A percentile compares a stretch with the other conserved stretches of the same genome.
Evolutionary conservation across 768 basidiomycete species (phyloP).

Genomic region (Candolleomyces eurysporus): DNA sequence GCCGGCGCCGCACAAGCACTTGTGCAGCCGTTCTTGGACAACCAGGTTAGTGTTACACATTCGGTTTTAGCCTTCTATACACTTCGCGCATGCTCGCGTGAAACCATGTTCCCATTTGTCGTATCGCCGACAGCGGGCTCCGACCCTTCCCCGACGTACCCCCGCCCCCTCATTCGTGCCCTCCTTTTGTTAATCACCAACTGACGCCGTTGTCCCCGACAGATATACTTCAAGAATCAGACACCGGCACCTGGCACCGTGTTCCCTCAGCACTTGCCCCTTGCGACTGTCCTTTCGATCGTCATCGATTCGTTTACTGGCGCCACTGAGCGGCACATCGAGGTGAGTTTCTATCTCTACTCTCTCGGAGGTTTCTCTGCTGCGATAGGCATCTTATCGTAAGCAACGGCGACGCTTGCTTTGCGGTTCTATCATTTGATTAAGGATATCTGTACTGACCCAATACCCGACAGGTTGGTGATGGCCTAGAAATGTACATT

Average conservation of each 20-base stretch:
- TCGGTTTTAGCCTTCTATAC: not conserved
- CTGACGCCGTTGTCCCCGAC: slow-evolving; percentile 22
- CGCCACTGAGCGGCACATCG: slow-evolving; percentile 98
- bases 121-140: slow-evolving; percentile 23
- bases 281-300: slow-evolving; percentile 76
- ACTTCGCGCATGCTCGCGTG: slow-evolving; percentile 10
- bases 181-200: slow-evolving; percentile 12
- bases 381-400: not conserved
- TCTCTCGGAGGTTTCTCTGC: slow-evolving; percentile 3
- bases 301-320: slow-evolving; percentile 96
- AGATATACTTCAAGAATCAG: slow-evolving; percentile 99
- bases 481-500: slow-evolving; percentile 91
- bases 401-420: not conserved
- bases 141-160: slow-evolving; percentile 49
- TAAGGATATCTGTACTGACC: slow-evolving; percentile 5
- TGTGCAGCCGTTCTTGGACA: slow-evolving; percentile 97
- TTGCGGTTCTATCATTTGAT: too few species aligned
- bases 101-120: slow-evolving; percentile 18
- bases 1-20: slow-evolving; percentile 94
- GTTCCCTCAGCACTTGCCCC: slow-evolving; percentile 80
- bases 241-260: slow-evolving; percentile 64
- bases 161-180: slow-evolving; percentile 28
- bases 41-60: slow-evolving; percentile 68
- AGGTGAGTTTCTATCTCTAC: slow-evolving; percentile 48
- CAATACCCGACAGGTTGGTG: slow-evolving; percentile 68